Percentiles rank a stretch among this genome's conserved stretches.
phyloP scores from a whole-genome alignment of 768 basidiomycete genomes.

The Suillus ampliporus region DNA sequence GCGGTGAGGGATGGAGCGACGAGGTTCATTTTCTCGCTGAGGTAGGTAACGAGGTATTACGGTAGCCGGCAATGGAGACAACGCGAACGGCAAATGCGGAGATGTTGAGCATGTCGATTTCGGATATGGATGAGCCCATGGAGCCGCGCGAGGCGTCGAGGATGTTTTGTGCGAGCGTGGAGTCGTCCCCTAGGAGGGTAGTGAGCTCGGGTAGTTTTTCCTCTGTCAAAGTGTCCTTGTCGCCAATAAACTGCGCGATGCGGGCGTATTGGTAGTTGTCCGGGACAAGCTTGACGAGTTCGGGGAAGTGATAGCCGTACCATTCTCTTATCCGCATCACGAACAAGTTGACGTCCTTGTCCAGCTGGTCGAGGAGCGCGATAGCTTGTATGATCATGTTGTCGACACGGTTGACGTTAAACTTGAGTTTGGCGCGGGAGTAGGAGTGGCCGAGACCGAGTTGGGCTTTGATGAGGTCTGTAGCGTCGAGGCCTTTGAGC shows the following conservation, averaged over 20 bases:
- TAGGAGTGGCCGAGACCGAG: conserved; percentile 98
- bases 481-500: conserved; percentile 84
- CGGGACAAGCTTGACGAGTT: conserved; percentile 90
- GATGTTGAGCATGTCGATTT: conserved; percentile 96
- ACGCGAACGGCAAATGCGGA: conserved; percentile 89
- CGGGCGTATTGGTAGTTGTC: conserved; percentile 96
- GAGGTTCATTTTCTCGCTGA: conserved; percentile 96
- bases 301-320: conserved; percentile 99
- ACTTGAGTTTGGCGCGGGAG: conserved; percentile 97
- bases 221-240: conserved; percentile 82
- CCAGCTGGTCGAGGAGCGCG: conserved; percentile 95
- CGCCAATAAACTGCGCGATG: conserved; percentile 83
- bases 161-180: conserved; percentile 88
- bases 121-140: conserved; percentile 91
- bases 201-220: conserved; percentile 82
- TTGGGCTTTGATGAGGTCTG: conserved; percentile 91
- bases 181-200: conserved; percentile 81
- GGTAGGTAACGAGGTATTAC: conserved; percentile 85
- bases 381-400: conserved; percentile 99
- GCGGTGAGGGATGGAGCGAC: conserved; percentile 95
- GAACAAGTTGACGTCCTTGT: conserved; percentile 99
- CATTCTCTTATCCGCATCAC: conserved; percentile 98
- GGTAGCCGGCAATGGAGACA: conserved; percentile 91
- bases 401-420: conserved; percentile 94
- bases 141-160: conserved; percentile 93